Conservation (phyloP, 805 yeast species). For the Zygotorulaspora florentina region DNA sequence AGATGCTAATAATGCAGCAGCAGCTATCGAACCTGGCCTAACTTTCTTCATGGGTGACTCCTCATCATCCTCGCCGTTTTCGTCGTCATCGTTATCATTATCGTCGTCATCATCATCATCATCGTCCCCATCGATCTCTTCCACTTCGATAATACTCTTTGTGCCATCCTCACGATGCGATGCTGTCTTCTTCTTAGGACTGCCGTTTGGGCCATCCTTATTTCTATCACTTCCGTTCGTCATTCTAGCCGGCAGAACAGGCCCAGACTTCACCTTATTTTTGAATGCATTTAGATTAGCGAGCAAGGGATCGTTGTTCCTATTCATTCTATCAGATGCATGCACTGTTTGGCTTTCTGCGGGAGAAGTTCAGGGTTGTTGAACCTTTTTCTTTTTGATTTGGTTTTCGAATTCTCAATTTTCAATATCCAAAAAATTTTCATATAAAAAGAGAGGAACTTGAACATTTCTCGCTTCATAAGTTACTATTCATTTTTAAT, state of each 20-base stretch:
- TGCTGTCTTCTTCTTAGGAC: conserved; percentile 15
- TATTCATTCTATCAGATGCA: conserved; percentile 13
- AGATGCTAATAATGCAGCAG: conserved; percentile 30
- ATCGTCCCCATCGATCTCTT: conserved; percentile 9
- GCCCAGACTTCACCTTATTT: conserved; percentile 54
- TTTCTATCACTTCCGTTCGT: conserved; percentile 22
- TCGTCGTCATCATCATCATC: conserved; percentile 27
- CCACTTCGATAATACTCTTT: conserved; percentile 2
- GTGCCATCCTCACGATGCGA: conserved; percentile 9
- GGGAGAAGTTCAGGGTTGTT: not conserved
- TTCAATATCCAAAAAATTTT: not conserved
- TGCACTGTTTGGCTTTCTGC: not conserved
- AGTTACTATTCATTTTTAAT: not conserved
- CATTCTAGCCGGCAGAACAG: conserved; percentile 43
- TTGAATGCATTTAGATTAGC: conserved; percentile 64
- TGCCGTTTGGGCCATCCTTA: conserved; percentile 13
- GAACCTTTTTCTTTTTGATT: not conserved
- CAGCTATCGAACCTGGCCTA: conserved; percentile 32
- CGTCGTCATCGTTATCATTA: conserved; percentile 17
- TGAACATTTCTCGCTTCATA: not conserved
- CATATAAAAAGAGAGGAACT: not conserved
- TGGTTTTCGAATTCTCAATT: not conserved
- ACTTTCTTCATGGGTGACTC: conserved; percentile 30
- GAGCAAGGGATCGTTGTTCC: conserved; percentile 39
- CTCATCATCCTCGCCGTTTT: conserved; percentile 21